Percentiles rank a stretch among this genome's conserved stretches.
Conservation (phyloP, 768 basidiomycete species). For the Mrakia blollopis region DNA sequence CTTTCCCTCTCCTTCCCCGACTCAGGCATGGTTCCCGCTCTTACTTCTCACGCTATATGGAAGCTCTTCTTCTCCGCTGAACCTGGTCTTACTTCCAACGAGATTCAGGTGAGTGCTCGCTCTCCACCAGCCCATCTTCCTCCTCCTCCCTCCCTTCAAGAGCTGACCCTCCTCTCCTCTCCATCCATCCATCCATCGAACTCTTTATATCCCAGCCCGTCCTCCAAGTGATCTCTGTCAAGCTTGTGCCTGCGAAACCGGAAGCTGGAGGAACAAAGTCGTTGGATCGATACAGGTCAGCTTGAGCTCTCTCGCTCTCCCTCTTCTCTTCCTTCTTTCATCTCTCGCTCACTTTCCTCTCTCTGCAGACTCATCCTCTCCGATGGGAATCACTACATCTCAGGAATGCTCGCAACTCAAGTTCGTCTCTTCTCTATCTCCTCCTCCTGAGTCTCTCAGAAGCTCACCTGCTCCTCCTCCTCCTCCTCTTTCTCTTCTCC, state of each 20-base stretch:
- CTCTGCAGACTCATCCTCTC: conserved; percentile 70
- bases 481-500: background rate
- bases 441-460: background rate
- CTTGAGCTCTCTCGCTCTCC: conserved; percentile 40
- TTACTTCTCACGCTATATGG: background rate
- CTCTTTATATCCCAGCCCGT: conserved; percentile 44
- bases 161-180: background rate
- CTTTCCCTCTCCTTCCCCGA: background rate
- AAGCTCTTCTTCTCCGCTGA: background rate
- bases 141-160: background rate
- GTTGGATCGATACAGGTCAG: conserved; percentile 44
- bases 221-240: conserved; percentile 77
- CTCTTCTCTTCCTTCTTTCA: background rate
- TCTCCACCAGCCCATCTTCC: no score
- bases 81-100: background rate
- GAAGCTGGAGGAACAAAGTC: conserved; percentile 33
- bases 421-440: conserved; percentile 52
- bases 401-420: conserved; percentile 91
- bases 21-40: background rate
- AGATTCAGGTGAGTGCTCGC: conserved; percentile 16
- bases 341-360: background rate
- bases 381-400: conserved; percentile 80
- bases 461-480: background rate
- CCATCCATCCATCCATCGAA: background rate
- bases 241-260: conserved; percentile 56